phyloP scores from a whole-genome alignment of 371 early-diverging fungal genomes.

The Syncephalis plumigaleata region DNA sequence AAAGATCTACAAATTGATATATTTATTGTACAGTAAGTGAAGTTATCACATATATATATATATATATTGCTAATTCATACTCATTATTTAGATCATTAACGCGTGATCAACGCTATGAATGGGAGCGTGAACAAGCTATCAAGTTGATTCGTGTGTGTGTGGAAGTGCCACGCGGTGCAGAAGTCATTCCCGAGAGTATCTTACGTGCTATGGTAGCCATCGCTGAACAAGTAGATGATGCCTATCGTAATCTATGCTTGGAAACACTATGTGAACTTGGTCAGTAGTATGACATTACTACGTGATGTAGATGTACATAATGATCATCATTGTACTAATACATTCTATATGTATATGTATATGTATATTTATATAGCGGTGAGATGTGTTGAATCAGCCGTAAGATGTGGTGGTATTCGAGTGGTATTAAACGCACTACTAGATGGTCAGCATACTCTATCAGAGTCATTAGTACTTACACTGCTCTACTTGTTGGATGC shows the following conservation, averaged over 20 bases:
- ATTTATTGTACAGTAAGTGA: slow-evolving; percentile 36
- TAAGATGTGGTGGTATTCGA: slow-evolving; percentile 49
- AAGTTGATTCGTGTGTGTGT: slow-evolving; percentile 41
- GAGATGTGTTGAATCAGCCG: slow-evolving; percentile 36
- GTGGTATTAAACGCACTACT: slow-evolving; percentile 45
- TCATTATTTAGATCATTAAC: slow-evolving; percentile 25
- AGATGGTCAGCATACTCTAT: slow-evolving; percentile 49
- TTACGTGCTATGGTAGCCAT: slow-evolving; percentile 55
- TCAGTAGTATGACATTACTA: slow-evolving; percentile 12
- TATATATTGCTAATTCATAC: neutral
- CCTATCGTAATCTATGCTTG: slow-evolving; percentile 45
- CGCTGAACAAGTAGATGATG: slow-evolving; percentile 63
- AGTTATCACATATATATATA: neutral
- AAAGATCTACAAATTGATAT: slow-evolving; percentile 36
- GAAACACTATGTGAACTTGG: slow-evolving; percentile 67
- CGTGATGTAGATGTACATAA: too few relatives aligned
- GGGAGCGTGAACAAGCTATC: slow-evolving; percentile 54
- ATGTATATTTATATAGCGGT: slow-evolving; percentile 10
- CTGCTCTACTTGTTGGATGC: slow-evolving; percentile 54
- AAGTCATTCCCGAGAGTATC: slow-evolving; percentile 38
- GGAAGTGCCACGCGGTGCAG: slow-evolving; percentile 35
- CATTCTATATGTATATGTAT: slow-evolving; percentile 3
- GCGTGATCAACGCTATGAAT: slow-evolving; percentile 38
- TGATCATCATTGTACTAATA: neutral
- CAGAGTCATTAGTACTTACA: slow-evolving; percentile 40